Base-by-base conservation (phyloP, 2,329 filamentous ascomycete species). In the Diplodia sapinea region DNA sequence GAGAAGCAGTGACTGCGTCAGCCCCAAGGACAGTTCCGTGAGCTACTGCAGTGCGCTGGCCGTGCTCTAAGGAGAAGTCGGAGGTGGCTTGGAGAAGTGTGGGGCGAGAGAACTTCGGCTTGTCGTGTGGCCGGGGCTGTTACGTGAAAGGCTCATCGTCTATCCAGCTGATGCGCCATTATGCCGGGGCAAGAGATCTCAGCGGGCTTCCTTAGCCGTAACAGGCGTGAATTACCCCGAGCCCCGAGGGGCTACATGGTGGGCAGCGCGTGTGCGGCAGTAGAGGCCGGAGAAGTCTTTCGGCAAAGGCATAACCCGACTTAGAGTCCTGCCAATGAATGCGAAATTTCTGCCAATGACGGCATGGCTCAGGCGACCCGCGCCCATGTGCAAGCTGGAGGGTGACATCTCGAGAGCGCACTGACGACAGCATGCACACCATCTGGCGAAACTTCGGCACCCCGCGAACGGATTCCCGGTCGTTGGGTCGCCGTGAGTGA, bases 31-130 rank as follows among this genome's bases (percentile, higher is more conserved):
- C 70, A 95, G 89, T 71, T 97, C 94, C 72, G 95, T 99, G 63
- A 97, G 94, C 80, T 99, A 99, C 79, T 93, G 92, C 3, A 94
- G 94, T 76, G 95, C 93, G 3, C 96, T 95, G 83, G 93, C 94
- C 9, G 84, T 94, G 17, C 75, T 93, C 40, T 93, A 65, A 43
- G 51, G 59, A 51, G n/a, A 47, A 3, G 43, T 31, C 47, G 47
- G 59, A 47, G 47, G 20, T 31, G 15, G 11, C 23, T 36, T 54
- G 62, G 62, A 51, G 62, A 65, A 65, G 49, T 65, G 51, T 54
- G 62, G 62, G 62, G 50, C 51, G 62, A 23, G 6, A 33, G 33
- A 65, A 65, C 33, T 65, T 51, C 38, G 62, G 20, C 29, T 20
- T 51, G 15, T 29, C 12, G 43, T 47, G n/a, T 17, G 26, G 47